Conservation (phyloP, 2,329 filamentous ascomycete genomes). For the Alternaria viburni region DNA sequence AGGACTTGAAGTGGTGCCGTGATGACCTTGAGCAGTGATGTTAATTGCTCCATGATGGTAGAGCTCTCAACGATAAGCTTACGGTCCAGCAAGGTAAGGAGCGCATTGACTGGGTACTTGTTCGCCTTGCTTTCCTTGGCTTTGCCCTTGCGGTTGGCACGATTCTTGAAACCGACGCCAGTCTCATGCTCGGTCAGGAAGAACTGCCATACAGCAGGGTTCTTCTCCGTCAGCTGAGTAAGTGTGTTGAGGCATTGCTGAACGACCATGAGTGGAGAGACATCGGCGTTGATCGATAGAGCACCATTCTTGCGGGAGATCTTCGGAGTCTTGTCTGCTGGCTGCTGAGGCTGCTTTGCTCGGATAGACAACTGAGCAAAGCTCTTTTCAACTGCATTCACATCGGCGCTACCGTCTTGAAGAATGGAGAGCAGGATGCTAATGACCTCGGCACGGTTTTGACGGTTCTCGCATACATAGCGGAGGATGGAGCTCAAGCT, state of each 20-base stretch:
- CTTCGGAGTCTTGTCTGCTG: constrained; percentile 79
- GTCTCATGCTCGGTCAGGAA: constrained; percentile 96
- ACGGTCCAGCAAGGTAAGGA: constrained; percentile 88
- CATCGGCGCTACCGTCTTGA: constrained; percentile 92
- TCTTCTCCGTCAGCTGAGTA: constrained; percentile 81
- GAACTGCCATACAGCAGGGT: constrained; percentile 84
- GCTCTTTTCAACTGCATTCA: constrained; percentile 91
- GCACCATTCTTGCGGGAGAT: constrained; percentile 76
- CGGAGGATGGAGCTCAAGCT: constrained; percentile 87
- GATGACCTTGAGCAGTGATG: constrained; percentile 83
- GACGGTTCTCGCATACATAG: constrained; percentile 94
- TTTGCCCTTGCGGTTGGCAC: constrained; percentile 82
- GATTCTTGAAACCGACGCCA: constrained; percentile 76
- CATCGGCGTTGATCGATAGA: constrained; percentile 74
- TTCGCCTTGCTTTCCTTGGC: constrained; percentile 81
- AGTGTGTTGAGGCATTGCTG: constrained; percentile 92
- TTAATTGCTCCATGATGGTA: constrained; percentile 93
- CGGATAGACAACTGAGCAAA: constrained; percentile 91
- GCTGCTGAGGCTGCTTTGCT: constrained; percentile 74
- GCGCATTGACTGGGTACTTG: constrained; percentile 89
- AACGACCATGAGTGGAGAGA: constrained; percentile 92
- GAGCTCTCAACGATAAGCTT: constrained; percentile 96
- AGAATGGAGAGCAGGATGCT: constrained; percentile 91
- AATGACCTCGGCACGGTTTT: constrained; percentile 92
- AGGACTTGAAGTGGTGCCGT: constrained; percentile 86